Evolutionary conservation across 2,329 filamentous ascomycete genomes (phyloP), one percentile per base, ranked within the genome.

Genomic region (Ophiosphaerella narmari): DNA sequence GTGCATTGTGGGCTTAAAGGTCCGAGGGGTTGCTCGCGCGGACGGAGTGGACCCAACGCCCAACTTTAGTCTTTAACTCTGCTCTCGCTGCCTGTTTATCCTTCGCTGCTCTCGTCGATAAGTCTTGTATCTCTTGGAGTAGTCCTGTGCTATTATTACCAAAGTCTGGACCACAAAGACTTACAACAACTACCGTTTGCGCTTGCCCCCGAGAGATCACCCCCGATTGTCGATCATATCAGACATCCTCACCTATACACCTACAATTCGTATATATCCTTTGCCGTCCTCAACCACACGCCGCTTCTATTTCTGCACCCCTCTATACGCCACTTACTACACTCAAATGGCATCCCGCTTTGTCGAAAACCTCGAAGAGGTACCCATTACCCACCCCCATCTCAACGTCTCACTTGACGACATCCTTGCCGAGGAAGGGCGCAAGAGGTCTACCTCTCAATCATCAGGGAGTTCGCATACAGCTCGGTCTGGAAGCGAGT

Each of bases 351-450:
- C 66, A 14, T 74, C 71, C 24, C 72, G 73, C 42, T 74, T 74
- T 42, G 68, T 70, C 43, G 72, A 74, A 45, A 68, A 72, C 56
- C 67, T 74, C 46, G 67, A 73, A 51, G 65, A 69, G 52, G 67
- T 68, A 16, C 65, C 68, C 14, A 70, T 69, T 54, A 68, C 65
- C 18, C 70, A 74, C 38, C 69, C 70, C 26, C 68, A 71, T 40
- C 69, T 72, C 56, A 74, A 74, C 47, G 70, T 74, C 54, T 72
- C 66, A 11, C 60, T 74, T 16, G 69, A 74, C 32, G 71, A 74
- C 54, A 71, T 74, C 16, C 65, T 74, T 23, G 69, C 69, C 36
- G 71, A 74, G 48, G 71, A 71, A 42, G 54, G 62, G 12, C 70
- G 70, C 52, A 70, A 67, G 43, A 58, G 64, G 16, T 72, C 69